Evolutionary conservation across 805 yeast species (phyloP).

Genomic region (Kodamaea kakaduensis): DNA sequence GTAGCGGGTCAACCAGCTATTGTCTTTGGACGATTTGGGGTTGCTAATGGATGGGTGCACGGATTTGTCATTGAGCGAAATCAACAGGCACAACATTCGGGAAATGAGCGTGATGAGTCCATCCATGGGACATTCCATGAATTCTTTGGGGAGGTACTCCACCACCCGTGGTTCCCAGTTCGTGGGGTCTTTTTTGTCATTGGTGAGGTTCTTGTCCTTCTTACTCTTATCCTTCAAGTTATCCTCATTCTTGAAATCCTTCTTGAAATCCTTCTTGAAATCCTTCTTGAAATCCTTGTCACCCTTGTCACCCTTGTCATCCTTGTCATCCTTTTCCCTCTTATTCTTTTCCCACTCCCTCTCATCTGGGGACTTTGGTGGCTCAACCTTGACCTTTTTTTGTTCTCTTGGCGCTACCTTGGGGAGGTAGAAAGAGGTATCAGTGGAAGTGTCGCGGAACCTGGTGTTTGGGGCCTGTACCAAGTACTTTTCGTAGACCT

Average conservation of each 20-base stretch:
- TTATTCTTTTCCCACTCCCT: no score
- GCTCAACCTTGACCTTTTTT: no score
- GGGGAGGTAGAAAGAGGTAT: slow-evolving; percentile 7
- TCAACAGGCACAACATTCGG: slow-evolving; percentile 75
- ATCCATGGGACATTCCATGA: slow-evolving; percentile 62
- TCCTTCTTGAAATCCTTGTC: no score
- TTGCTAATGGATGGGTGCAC: slow-evolving; percentile 32
- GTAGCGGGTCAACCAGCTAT: slow-evolving; percentile 64
- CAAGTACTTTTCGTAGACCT: slow-evolving; percentile 23
- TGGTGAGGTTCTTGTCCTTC: no score
- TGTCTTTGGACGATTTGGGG: slow-evolving; percentile 19
- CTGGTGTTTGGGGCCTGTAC: slow-evolving; percentile 7
- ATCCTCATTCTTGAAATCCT: background rate
- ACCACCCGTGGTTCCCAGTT: no score
- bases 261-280: background rate
- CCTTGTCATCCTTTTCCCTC: no score
- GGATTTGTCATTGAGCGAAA: slow-evolving; percentile 65
- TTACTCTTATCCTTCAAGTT: background rate
- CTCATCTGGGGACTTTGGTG: no score
- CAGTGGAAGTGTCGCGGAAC: slow-evolving; percentile 6
- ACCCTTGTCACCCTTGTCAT: no score
- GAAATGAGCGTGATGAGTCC: slow-evolving; percentile 71
- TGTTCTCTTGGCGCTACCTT: no score
- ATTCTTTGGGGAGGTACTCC: slow-evolving; percentile 43
- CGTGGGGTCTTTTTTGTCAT: no score